phyloP scores from a whole-genome alignment of 306 rosid species.

The Psophocarpus tetragonolobus region DNA sequence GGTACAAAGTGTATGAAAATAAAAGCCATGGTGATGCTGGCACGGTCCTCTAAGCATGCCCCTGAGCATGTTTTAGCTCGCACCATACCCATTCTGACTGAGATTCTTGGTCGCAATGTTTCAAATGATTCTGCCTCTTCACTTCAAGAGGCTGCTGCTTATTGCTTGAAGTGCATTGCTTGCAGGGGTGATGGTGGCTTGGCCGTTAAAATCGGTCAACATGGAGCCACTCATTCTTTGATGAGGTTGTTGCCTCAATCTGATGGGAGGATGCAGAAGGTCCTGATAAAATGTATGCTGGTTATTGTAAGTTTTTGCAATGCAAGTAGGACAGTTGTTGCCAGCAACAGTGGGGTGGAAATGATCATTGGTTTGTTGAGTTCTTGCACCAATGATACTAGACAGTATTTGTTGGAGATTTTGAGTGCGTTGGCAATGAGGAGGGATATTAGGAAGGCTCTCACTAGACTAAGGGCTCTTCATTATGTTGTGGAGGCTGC shows the following conservation, averaged over 20 bases:
- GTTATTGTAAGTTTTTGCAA: slow-evolving; percentile 43
- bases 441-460: slow-evolving; percentile 46
- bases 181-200: slow-evolving; percentile 42
- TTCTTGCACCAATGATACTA: slow-evolving; percentile 4
- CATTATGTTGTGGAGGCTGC: slow-evolving; percentile 51
- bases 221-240: slow-evolving; percentile 31
- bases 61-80: slow-evolving; percentile 40
- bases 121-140: slow-evolving; percentile 26
- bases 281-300: slow-evolving; percentile 40
- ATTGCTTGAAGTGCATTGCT: slow-evolving; percentile 54
- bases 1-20: slow-evolving; percentile 40
- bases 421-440: slow-evolving; percentile 46
- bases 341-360: slow-evolving; percentile 39
- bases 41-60: slow-evolving; percentile 37
- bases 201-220: slow-evolving; percentile 38
- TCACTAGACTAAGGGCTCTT: slow-evolving; percentile 37
- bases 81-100: slow-evolving; percentile 39
- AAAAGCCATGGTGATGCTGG: slow-evolving; percentile 37
- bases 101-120: slow-evolving; percentile 35
- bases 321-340: slow-evolving; percentile 37
- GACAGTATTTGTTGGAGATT: slow-evolving; percentile 49
- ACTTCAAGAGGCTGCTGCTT: slow-evolving; percentile 49
- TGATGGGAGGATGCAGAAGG: slow-evolving; percentile 34
- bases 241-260: slow-evolving; percentile 43
- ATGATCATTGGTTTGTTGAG: slow-evolving; percentile 36